Conservation (phyloP, 768 basidiomycete species). For the Trametes meyenii region DNA sequence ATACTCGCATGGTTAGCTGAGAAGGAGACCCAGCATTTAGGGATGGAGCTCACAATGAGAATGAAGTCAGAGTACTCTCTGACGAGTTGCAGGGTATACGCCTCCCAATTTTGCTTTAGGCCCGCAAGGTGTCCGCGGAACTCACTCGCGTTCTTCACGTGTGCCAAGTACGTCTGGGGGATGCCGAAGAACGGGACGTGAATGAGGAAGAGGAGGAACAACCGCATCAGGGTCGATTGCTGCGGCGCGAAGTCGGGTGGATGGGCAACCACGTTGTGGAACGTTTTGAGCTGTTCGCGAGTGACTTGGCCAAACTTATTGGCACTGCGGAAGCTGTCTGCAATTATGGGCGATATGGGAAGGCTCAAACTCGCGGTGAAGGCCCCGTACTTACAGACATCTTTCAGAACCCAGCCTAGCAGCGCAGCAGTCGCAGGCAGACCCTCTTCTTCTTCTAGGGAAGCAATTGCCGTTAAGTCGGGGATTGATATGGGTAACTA, state of each 20-base stretch:
- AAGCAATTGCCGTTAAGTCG: not conserved
- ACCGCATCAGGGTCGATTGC: conserved; percentile 23
- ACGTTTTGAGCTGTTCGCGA: conserved; percentile 31
- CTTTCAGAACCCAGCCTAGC: conserved; percentile 53
- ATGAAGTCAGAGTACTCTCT: conserved; percentile 60
- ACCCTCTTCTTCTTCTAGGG: conserved; percentile 27
- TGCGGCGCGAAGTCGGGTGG: conserved; percentile 2
- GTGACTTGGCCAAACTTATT: conserved; percentile 49
- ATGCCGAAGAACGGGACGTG: conserved; percentile 54
- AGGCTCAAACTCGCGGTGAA: not conserved
- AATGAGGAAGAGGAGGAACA: conserved; percentile 42
- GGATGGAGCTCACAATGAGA: conserved; percentile 46
- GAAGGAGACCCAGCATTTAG: not conserved
- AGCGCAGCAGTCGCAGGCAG: conserved; percentile 49
- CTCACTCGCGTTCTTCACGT: conserved; percentile 50
- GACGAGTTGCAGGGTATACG: conserved; percentile 52
- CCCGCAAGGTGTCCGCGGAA: conserved; percentile 52
- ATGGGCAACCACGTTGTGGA: conserved; percentile 17
- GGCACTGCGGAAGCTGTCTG: conserved; percentile 48
- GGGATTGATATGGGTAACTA: not conserved
- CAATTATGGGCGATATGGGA: not conserved
- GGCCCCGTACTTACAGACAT: conserved; percentile 40
- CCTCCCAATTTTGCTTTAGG: conserved; percentile 53
- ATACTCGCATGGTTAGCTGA: not conserved
- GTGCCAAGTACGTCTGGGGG: conserved; percentile 52